Percentiles rank a stretch among this genome's conserved stretches.
phyloP scores from a whole-genome alignment of 306 rosid genomes.

The Ziziphus jujuba region DNA sequence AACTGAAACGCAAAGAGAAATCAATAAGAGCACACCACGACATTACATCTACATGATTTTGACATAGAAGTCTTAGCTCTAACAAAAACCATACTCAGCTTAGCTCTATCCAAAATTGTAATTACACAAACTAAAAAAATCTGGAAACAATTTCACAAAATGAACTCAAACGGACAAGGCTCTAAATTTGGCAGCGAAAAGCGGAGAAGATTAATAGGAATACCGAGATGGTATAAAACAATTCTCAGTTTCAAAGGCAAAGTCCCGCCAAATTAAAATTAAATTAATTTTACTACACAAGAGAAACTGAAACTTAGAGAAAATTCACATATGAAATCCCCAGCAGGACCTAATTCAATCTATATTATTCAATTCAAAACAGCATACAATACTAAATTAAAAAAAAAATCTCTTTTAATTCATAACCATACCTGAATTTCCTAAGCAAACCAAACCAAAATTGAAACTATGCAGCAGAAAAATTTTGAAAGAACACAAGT shows the following conservation, averaged over 20 bases:
- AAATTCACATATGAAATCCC: no score
- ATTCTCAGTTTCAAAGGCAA: no score
- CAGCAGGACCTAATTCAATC: no score
- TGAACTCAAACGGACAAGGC: no score
- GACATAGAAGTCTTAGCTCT: background rate
- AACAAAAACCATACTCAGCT: background rate
- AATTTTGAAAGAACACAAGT: no score
- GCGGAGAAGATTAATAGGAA: background rate
- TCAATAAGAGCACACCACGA: background rate
- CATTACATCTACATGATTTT: background rate
- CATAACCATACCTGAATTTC: background rate
- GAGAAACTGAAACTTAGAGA: no score
- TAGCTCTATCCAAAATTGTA: background rate
- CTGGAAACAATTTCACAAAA: no score
- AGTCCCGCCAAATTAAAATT: no score
- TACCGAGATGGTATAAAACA: background rate
- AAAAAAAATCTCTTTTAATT: background rate
- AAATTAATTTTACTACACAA: no score
- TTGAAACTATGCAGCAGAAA: background rate
- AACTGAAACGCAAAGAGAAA: conserved; percentile 48
- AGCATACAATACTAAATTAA: background rate
- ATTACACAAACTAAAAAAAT: background rate
- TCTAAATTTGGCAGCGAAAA: background rate
- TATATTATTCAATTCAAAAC: background rate
- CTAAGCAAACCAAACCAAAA: conserved; percentile 1